Evolutionary conservation across 2,329 filamentous ascomycete genomes (phyloP), one percentile per base, ranked within the genome.

Genomic region (Exophiala aquamarina): DNA sequence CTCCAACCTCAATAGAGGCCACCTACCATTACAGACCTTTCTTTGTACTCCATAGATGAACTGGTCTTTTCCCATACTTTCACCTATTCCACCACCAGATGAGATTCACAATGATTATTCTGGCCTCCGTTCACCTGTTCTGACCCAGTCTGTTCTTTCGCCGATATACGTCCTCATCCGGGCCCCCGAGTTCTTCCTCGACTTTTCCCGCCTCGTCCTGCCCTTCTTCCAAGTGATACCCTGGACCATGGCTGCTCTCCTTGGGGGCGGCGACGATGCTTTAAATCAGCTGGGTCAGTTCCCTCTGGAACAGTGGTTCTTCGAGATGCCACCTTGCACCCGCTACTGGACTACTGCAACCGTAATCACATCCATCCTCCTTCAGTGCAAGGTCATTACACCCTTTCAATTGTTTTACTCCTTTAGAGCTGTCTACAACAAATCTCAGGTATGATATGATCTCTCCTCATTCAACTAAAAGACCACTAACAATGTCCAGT

Each of bases 381-480:
- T 97, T 4, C 93, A 97, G 70, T 97, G 90, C 70, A 84, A 94
- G 62, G 84, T 97, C 66, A 75, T 97, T 55, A 93, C 87, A 11
- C 89, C 91, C 7, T 96, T 94, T 63, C 91, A 97, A 71, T 81
- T 98, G 20, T 98, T 97, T 73, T 97, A 96, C 75, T 96, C 90
- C 73, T 93, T 92, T 63, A 82, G 89, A 40, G 84, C 91, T 6
- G 93, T 97, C 48, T 96, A 95, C 65, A 74, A 85, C 55, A 95
- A 95, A 71, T 87, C 86, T 55, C 91, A 97, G 82, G 91, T 95
- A 70, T 15, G 15, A 34, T 15, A 35, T 41, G 13, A 31, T n/a
- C n/a, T n/a, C 42, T 10, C 9, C 36, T 10, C 15, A 31, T 8
- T 20, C 39, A 7, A 11, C 13, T 18, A 37, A 14, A 36, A 17